Conservation (phyloP, 1,284 basidiomycete genomes). For the Apiotrichum veenhuisii region DNA sequence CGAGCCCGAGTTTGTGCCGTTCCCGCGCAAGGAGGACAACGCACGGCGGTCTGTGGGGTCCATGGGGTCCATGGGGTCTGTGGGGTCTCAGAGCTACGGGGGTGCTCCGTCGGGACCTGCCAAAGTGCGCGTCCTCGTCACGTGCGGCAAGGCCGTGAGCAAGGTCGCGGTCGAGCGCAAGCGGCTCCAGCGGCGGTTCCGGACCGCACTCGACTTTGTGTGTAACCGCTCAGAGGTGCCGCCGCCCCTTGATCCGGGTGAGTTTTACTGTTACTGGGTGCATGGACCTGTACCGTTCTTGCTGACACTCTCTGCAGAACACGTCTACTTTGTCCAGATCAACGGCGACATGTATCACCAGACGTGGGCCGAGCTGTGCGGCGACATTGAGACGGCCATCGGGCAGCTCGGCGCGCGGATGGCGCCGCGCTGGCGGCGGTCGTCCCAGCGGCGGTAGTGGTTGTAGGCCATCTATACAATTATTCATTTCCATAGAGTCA, state of each 20-base stretch:
- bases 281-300: conserved; percentile 4
- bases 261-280: neutral
- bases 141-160: conserved; percentile 9
- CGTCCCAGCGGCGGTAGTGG: neutral
- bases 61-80: too few relatives aligned
- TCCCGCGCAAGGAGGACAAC: too few relatives aligned
- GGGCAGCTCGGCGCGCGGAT: neutral
- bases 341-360: conserved; percentile 7
- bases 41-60: too few relatives aligned
- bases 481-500: too few relatives aligned
- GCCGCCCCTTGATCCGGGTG: neutral
- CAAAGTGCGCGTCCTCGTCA: conserved; percentile 1
- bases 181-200: conserved; percentile 13
- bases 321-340: conserved; percentile 7
- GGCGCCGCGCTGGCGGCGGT: too few relatives aligned
- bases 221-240: neutral
- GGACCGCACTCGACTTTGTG: conserved; percentile 16
- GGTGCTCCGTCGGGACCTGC: too few relatives aligned
- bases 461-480: too few relatives aligned
- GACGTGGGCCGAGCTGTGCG: conserved; percentile 7
- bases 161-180: conserved; percentile 26
- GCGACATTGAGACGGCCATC: neutral
- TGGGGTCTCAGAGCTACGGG: too few relatives aligned
- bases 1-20: too few relatives aligned
- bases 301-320: neutral